Evolutionary conservation across 495 filamentous ascomycete genomes (phyloP).

Genomic region (Cetradonia linearis): DNA sequence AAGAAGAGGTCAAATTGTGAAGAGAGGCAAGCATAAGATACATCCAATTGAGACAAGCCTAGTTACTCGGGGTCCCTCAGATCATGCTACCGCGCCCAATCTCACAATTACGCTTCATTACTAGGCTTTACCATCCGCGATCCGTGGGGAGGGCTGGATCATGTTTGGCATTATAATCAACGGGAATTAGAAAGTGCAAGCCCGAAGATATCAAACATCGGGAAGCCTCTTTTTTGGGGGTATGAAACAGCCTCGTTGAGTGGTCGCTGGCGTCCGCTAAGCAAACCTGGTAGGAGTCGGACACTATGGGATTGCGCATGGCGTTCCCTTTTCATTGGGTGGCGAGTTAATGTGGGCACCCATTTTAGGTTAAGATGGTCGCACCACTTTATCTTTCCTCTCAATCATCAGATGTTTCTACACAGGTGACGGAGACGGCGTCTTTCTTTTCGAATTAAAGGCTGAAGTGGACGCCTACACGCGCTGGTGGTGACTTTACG

Average conservation of each 20-base stretch:
- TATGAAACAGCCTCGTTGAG: slow-evolving; percentile 14
- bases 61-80: not conserved
- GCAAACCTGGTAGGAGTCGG: slow-evolving; percentile 19
- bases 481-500: slow-evolving; percentile 15
- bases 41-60: not conserved
- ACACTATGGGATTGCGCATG: slow-evolving; percentile 13
- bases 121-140: not conserved
- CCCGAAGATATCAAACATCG: slow-evolving; percentile 10
- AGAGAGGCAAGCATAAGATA: slow-evolving; percentile 1
- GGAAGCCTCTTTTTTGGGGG: slow-evolving; percentile 5
- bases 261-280: slow-evolving; percentile 17
- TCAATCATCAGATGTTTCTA: slow-evolving; percentile 3
- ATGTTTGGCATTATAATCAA: slow-evolving; percentile 4
- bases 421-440: slow-evolving; percentile 2
- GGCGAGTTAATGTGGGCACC: slow-evolving; percentile 1
- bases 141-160: not conserved
- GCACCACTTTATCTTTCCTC: slow-evolving; percentile 3
- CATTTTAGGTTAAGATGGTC: slow-evolving; percentile 4
- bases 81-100: slow-evolving; percentile 1
- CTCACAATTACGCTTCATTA: slow-evolving; percentile 16
- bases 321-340: slow-evolving; percentile 7
- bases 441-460: slow-evolving; percentile 6
- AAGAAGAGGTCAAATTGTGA: not conserved
- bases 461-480: slow-evolving; percentile 13
- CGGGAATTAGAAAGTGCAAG: slow-evolving; percentile 5